Percentiles rank a stretch among this genome's conserved stretches.
phyloP scores from a whole-genome alignment of 768 basidiomycete genomes.

The Boletus tomentosulus region DNA sequence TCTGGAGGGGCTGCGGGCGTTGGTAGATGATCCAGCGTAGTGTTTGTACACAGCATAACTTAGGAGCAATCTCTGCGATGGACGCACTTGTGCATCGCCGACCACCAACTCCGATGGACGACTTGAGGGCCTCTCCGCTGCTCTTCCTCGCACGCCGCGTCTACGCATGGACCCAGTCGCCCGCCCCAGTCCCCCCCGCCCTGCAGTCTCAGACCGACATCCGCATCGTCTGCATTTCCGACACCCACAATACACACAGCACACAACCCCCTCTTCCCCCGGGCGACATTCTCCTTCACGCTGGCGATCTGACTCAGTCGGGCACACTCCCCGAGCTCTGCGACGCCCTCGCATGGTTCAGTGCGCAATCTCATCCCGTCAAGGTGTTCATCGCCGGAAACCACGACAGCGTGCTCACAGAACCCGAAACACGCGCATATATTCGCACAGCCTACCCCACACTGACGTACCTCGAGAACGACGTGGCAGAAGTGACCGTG shows the following conservation, averaged over 20 bases:
- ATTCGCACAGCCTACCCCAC: slow-evolving; percentile 20
- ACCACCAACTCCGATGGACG: not conserved
- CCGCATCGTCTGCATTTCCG: slow-evolving; percentile 38
- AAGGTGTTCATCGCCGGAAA: slow-evolving; percentile 45
- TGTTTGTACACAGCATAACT: not conserved
- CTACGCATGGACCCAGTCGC: slow-evolving; percentile 9
- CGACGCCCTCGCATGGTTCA: slow-evolving; percentile 30
- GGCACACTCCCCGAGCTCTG: slow-evolving; percentile 31
- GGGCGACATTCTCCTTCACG: slow-evolving; percentile 41
- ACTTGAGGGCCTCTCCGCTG: slow-evolving; percentile 9
- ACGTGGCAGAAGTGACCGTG: slow-evolving; percentile 25
- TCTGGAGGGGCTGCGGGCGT: too few relatives aligned
- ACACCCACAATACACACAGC: slow-evolving; percentile 35
- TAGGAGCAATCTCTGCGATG: not conserved
- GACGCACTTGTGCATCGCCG: too few relatives aligned
- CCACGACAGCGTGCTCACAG: slow-evolving; percentile 34
- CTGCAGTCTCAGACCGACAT: slow-evolving; percentile 16
- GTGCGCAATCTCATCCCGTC: slow-evolving; percentile 32
- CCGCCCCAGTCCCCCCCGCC: not conserved
- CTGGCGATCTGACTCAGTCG: slow-evolving; percentile 32
- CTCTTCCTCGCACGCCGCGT: slow-evolving; percentile 10
- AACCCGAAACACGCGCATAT: slow-evolving; percentile 11
- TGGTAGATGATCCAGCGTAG: too few relatives aligned
- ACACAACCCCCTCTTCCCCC: slow-evolving; percentile 27
- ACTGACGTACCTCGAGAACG: slow-evolving; percentile 38